Conservation (phyloP, 1,139 yeast genomes). For the Debaryomyces nepalensis region DNA sequence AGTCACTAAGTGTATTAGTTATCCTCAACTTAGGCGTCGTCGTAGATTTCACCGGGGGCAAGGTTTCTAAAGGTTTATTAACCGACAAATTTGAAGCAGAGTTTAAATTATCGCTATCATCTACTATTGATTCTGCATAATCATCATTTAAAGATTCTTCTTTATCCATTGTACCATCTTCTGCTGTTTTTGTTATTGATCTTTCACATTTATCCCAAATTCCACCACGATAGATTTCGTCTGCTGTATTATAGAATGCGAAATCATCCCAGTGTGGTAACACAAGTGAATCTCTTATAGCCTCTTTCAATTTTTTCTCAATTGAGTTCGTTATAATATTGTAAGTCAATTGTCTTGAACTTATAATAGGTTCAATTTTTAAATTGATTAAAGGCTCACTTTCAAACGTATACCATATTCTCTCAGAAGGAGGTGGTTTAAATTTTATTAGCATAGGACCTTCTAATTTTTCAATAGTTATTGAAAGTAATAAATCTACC, state of each 20-base stretch:
- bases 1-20: conserved; percentile 37
- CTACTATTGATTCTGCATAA: conserved; percentile 10
- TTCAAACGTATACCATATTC: conserved; percentile 91
- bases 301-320: conserved; percentile 77
- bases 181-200: conserved; percentile 15
- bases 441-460: conserved; percentile 74
- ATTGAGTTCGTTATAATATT: conserved; percentile 79
- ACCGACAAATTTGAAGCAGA: background rate
- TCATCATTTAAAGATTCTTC: conserved; percentile 1
- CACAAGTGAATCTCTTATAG: conserved; percentile 78
- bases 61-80: background rate
- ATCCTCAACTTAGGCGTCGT: conserved; percentile 19
- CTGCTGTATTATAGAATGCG: conserved; percentile 64
- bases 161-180: background rate
- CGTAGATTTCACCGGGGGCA: conserved; percentile 8
- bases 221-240: conserved; percentile 85
- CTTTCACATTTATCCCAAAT: conserved; percentile 69
- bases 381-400: conserved; percentile 75
- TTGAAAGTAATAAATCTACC: conserved; percentile 74
- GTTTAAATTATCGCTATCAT: conserved; percentile 1
- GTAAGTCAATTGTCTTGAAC: conserved; percentile 79
- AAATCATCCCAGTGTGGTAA: conserved; percentile 89
- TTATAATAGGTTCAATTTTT: conserved; percentile 84
- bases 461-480: conserved; percentile 66
- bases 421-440: conserved; percentile 88